These are phyloP conservation scores for Syncephalastrum contaminatum DNA, from an alignment of 371 early-diverging fungal genomes.

Conservation along the genomic window DNA sequence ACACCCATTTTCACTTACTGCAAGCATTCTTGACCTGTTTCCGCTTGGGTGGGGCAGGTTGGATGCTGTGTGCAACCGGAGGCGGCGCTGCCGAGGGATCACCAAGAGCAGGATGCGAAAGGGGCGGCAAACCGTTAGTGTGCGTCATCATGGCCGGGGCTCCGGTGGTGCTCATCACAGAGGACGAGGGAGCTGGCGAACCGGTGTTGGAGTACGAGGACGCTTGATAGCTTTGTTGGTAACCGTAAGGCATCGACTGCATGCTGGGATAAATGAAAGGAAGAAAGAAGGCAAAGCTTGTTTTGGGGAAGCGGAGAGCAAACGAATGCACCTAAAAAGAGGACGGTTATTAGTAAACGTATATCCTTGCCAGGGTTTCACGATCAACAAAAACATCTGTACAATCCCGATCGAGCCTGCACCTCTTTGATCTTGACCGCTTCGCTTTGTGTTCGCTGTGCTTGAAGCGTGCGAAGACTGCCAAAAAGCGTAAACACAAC, in stretches of 20 bases:
- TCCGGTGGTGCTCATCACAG: constrained; percentile 19
- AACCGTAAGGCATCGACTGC: constrained; percentile 24
- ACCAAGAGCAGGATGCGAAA: constrained; percentile 8
- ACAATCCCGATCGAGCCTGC: no score
- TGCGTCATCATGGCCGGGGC: constrained; percentile 14
- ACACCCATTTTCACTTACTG: constrained; percentile 31
- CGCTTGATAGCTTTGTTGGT: constrained; percentile 25
- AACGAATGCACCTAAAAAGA: constrained; percentile 12
- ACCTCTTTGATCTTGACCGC: no score
- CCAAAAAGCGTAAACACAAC: constrained; percentile 12
- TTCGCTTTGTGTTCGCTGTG: no score
- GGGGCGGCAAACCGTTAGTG: constrained; percentile 13
- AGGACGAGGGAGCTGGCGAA: constrained; percentile 16
- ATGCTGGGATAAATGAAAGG: constrained; percentile 13
- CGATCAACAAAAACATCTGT: no score
- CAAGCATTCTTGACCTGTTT: constrained; percentile 54
- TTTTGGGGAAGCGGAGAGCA: constrained; percentile 25
- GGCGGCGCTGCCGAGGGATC: constrained; percentile 2
- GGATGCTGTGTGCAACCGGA: constrained; percentile 9
- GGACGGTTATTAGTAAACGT: background rate
- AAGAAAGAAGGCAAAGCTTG: constrained; percentile 6
- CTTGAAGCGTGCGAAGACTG: constrained; percentile 5
- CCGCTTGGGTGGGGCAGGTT: constrained; percentile 26
- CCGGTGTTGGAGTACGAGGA: constrained; percentile 14
- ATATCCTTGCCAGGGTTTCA: constrained; percentile 4